Percentiles rank a stretch among this genome's conserved stretches.
Evolutionary conservation across 768 basidiomycete genomes (phyloP).

Genomic region (Boletus rubroflammeus): DNA sequence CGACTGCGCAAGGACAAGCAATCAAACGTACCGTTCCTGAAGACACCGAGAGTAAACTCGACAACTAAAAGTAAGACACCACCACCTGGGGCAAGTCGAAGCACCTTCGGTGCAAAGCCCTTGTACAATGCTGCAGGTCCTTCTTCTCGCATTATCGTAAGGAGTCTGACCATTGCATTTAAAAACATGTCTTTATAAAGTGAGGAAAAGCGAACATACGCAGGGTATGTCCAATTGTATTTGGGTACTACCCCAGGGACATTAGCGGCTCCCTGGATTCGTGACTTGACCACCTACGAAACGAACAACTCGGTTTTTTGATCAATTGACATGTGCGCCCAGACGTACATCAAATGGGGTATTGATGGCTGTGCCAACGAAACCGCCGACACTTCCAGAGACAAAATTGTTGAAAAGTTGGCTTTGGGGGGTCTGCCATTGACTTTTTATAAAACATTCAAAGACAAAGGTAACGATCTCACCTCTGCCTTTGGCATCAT

Average conservation of each 20-base stretch:
- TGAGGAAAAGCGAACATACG: constrained; percentile 33
- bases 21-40: constrained; percentile 56
- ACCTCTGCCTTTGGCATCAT: constrained; percentile 86
- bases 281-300: constrained; percentile 86
- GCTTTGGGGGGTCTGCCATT: constrained; percentile 53
- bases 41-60: constrained; percentile 75
- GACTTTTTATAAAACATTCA: background rate
- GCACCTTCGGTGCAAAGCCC: constrained; percentile 93
- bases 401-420: constrained; percentile 88
- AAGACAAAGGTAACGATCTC: constrained; percentile 14
- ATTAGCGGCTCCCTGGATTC: constrained; percentile 76
- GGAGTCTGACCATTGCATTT: constrained; percentile 38
- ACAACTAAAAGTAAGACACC: constrained; percentile 94
- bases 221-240: constrained; percentile 95
- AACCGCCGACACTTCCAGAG: constrained; percentile 87
- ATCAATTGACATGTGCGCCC: background rate
- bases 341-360: constrained; percentile 68
- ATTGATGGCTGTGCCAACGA: constrained; percentile 85
- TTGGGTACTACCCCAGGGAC: constrained; percentile 73
- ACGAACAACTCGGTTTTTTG: background rate
- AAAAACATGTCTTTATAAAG: background rate
- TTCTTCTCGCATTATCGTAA: constrained; percentile 82
- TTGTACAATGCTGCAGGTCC: constrained; percentile 86
- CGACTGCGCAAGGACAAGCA: background rate
- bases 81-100: constrained; percentile 92